Evolutionary conservation across 2,329 filamentous ascomycete genomes (phyloP), one percentile per base, ranked within the genome.

Genomic region (Trichoderma brevicompactum): DNA sequence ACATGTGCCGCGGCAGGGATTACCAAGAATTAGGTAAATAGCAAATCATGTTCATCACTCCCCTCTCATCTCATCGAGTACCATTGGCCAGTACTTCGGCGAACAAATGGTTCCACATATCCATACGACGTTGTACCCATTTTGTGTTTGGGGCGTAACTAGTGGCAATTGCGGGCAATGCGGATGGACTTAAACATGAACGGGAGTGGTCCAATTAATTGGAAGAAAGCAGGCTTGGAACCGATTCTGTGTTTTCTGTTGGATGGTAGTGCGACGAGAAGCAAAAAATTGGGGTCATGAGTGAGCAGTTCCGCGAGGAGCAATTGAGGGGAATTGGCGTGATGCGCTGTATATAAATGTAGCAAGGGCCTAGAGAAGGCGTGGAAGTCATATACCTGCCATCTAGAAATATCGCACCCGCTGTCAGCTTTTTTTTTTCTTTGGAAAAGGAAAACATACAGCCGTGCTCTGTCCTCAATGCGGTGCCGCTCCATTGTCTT

Each of bases 1-100:
- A 62, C 38, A 36, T 41, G 36, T 19, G 38, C 19, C 12, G n/a
- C 32, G n/a, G 23, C 36, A 62, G 10, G 40, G 23, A 36, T 53
- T 15, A 53, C 48, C 46, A 44, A 62, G 40, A 36, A 43, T 53
- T 62, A 49, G 43, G 48, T 44, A 53, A 53, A 53, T 62, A 28
- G 23, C 38, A 8, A 53, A 43, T 23, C 36, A 28, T 5, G 7
- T 23, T n/a, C 7, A 17, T 53, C 40, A 36, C 12, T 3, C 36
- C 6, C 23, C 15, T 36, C 5, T 59, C 41, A 46, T 59, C 55
- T 15, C 15, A 28, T 28, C 5, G 3, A 44, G 38, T 36, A 10
- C 38, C n/a, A 36, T 44, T 13, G 44, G 38, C 49, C 59, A 36
- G 46, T 48, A 44, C 13, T 38, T 53, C 40, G 23, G 48, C 48